Evolutionary conservation across 1,284 basidiomycete genomes (phyloP).

Genomic region (Heliocybe sulcata): DNA sequence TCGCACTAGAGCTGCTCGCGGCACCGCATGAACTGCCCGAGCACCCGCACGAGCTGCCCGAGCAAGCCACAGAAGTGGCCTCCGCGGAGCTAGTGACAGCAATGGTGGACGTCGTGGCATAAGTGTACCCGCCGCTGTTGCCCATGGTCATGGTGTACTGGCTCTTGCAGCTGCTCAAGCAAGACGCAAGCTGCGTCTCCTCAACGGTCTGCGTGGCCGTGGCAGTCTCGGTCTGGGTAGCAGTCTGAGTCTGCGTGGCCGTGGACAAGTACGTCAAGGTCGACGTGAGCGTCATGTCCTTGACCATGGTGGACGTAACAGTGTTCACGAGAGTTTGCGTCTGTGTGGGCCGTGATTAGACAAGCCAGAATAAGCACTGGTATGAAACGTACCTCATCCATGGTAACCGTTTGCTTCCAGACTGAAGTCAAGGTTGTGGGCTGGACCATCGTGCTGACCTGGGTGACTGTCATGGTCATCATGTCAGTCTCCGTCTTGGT

Average conservation of each 20-base stretch:
- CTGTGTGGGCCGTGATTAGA: not conserved
- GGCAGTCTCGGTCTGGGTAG: slow-evolving; percentile 16
- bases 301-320: not conserved
- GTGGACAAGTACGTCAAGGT: not conserved
- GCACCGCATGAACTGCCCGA: not conserved
- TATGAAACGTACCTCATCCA: not conserved
- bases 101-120: not conserved
- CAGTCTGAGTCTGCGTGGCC: slow-evolving; percentile 7
- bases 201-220: slow-evolving; percentile 19
- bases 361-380: not conserved
- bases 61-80: slow-evolving; percentile 4
- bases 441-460: slow-evolving; percentile 18
- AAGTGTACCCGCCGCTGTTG: slow-evolving; percentile 26
- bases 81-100: not conserved
- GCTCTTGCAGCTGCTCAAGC: slow-evolving; percentile 53
- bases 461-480: slow-evolving; percentile 33
- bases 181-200: slow-evolving; percentile 33
- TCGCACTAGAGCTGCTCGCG: not conserved
- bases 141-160: slow-evolving; percentile 42
- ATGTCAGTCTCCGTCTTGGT: slow-evolving; percentile 22
- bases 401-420: not conserved
- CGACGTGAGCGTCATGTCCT: not conserved
- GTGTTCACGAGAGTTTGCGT: not conserved
- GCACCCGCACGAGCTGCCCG: not conserved
- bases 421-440: not conserved